Conservation (phyloP, 2,329 filamentous ascomycete species). For the Xylariaceae sp. region DNA sequence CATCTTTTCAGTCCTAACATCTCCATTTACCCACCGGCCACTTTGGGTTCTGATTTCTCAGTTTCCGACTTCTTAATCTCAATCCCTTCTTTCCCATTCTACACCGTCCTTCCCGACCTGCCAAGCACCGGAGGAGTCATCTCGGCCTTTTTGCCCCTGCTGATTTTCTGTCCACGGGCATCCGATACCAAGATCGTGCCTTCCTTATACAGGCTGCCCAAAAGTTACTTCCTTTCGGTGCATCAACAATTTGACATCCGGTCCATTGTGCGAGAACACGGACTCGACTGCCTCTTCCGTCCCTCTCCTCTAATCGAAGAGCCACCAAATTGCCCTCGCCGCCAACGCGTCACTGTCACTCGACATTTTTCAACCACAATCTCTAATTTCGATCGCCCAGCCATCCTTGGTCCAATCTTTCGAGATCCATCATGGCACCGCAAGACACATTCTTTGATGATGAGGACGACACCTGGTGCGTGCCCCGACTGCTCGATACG, state of each 20-base stretch:
- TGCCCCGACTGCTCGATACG: conserved; percentile 9
- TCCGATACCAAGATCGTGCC: conserved; percentile 7
- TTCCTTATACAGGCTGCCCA: conserved; percentile 1
- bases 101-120: no score
- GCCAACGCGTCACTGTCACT: conserved; percentile 2
- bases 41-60: conserved; percentile 9
- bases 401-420: not conserved
- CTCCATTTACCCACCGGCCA: conserved; percentile 12
- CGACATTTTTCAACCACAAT: not conserved
- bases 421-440: conserved; percentile 51
- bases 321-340: no score
- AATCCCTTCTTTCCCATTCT: no score
- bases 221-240: conserved; percentile 10
- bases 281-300: conserved; percentile 8
- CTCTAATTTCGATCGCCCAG: not conserved
- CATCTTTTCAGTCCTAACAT: conserved; percentile 22
- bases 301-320: not conserved
- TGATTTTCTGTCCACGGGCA: conserved; percentile 8
- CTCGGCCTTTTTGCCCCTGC: no score
- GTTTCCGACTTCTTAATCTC: conserved; percentile 1
- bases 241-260: conserved; percentile 12
- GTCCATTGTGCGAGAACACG: conserved; percentile 10
- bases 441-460: conserved; percentile 68
- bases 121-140: no score
- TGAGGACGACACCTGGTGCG: conserved; percentile 64